Conservation (phyloP, 495 filamentous ascomycete species). For the Penicillium bialowiezense region DNA sequence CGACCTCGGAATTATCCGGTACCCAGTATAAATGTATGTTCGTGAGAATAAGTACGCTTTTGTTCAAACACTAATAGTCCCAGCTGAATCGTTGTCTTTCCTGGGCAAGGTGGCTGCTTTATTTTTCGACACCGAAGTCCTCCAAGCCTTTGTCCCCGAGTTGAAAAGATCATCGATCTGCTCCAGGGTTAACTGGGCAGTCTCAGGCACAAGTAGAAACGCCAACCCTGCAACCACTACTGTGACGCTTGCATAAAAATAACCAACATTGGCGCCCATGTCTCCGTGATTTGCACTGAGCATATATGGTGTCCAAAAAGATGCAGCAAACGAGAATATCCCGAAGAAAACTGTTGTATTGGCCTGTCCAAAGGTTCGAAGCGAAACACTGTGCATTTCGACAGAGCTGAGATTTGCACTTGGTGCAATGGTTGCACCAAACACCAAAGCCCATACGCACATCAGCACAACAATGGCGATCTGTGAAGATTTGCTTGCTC, state of each 20-base stretch:
- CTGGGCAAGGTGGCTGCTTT: constrained; percentile 2
- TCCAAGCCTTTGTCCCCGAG: constrained; percentile 21
- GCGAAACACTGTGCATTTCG: constrained; percentile 30
- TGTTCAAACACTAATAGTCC: neutral
- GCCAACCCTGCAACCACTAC: constrained; percentile 15
- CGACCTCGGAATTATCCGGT: neutral
- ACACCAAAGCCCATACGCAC: constrained; percentile 29
- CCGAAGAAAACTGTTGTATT: constrained; percentile 24
- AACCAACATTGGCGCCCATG: constrained; percentile 31
- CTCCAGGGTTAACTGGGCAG: constrained; percentile 26
- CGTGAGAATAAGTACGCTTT: neutral
- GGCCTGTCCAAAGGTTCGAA: constrained; percentile 32
- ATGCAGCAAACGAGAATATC: constrained; percentile 25
- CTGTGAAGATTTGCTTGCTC: constrained; percentile 3
- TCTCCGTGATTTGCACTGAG: constrained; percentile 22
- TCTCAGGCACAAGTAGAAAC: constrained; percentile 27
- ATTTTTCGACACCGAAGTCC: constrained; percentile 21
- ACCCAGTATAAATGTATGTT: neutral
- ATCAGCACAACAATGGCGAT: constrained; percentile 24
- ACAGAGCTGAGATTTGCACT: constrained; percentile 19
- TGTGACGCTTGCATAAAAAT: constrained; percentile 29
- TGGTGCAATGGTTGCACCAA: constrained; percentile 26
- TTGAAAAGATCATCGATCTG: constrained; percentile 30
- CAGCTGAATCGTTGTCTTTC: too few species aligned
- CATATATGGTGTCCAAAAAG: constrained; percentile 34